These are phyloP conservation scores for Citrus mangshanensis DNA, from an alignment of 345 rosid species.

Conservation along the genomic window DNA sequence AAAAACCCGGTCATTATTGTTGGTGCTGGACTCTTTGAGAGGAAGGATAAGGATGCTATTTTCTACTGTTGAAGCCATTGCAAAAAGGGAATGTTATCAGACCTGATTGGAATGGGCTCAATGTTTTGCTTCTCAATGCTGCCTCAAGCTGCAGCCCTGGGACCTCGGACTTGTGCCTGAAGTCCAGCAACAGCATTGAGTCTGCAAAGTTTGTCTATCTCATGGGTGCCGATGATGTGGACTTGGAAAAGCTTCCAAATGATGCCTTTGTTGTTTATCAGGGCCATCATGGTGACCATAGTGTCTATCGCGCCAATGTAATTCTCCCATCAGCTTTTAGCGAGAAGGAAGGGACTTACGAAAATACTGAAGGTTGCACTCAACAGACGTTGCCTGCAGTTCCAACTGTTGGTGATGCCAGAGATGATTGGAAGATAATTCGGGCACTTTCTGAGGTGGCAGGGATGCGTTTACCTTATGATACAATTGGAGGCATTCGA, in stretches of 20 bases:
- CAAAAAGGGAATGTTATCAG: conserved; percentile 68
- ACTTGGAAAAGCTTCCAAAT: conserved; percentile 71
- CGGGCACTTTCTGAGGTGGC: conserved; percentile 91
- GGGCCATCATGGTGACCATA: conserved; percentile 92
- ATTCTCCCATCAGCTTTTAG: conserved; percentile 90
- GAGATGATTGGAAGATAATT: conserved; percentile 97
- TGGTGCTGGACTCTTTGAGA: conserved; percentile 85
- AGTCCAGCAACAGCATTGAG: conserved; percentile 58
- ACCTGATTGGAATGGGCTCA: conserved; percentile 95
- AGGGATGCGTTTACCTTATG: conserved; percentile 71
- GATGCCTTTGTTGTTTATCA: conserved; percentile 96
- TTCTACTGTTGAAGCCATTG: conserved; percentile 76
- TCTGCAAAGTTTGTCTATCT: conserved; percentile 83
- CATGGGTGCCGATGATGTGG: conserved; percentile 95
- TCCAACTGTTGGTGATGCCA: conserved; percentile 95
- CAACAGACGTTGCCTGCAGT: conserved; percentile 96
- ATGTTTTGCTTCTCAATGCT: conserved; percentile 80
- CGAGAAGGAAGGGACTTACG: conserved; percentile 96
- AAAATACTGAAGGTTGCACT: conserved; percentile 83
- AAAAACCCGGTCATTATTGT: conserved; percentile 89
- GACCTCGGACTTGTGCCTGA: conserved; percentile 95
- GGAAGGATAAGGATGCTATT: conserved; percentile 75
- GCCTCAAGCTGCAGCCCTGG: conserved; percentile 98
- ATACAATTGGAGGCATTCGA: conserved; percentile 57
- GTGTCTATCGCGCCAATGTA: conserved; percentile 87